These are phyloP conservation scores for Porphyra umbilicalis DNA, from an alignment of 31 red algal genomes.

Conservation along the genomic window DNA sequence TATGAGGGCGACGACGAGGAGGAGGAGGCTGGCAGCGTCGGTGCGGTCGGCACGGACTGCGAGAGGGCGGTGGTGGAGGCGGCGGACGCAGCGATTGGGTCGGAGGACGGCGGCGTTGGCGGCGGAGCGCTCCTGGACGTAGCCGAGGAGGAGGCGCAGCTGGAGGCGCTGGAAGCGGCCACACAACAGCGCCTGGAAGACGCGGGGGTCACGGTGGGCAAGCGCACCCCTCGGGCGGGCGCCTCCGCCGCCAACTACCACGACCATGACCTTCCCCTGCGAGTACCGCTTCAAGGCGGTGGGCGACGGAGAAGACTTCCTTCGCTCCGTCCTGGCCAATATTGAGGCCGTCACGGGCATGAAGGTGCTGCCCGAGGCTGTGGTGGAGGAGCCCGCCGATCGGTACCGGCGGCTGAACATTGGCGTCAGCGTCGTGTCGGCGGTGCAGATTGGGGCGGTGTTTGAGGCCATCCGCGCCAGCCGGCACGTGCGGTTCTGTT, in stretches of 20 bases:
- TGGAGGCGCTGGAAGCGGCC: not conserved
- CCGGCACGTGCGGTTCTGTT: constrained; percentile 25
- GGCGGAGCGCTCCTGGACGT: not conserved
- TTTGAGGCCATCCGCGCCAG: constrained; percentile 36
- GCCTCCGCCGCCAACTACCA: not conserved
- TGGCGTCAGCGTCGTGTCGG: constrained; percentile 15
- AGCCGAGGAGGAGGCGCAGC: not conserved
- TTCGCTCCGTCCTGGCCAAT: constrained; percentile 4
- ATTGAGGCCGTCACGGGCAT: constrained; percentile 19
- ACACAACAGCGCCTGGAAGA: not conserved
- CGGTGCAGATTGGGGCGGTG: constrained; percentile 41
- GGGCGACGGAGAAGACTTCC: constrained; percentile 18
- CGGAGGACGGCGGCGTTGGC: not conserved
- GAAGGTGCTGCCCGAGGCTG: constrained; percentile 1
- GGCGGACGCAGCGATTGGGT: not conserved
- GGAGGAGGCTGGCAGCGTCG: too few relatives aligned
- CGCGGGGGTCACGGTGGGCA: not conserved
- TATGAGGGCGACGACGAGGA: not conserved
- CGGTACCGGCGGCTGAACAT: constrained; percentile 34
- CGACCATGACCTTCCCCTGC: constrained; percentile 32
- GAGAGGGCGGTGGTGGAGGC: too few relatives aligned
- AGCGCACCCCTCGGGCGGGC: not conserved
- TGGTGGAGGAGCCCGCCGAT: constrained; percentile 32
- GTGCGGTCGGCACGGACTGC: not conserved
- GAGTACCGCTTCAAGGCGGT: constrained; percentile 58